A percentile compares a stretch with the other conserved stretches of the same genome.
These are phyloP conservation scores for Sugiyamaella americana DNA, from an alignment of 805 yeast species.

Conservation along the genomic window DNA sequence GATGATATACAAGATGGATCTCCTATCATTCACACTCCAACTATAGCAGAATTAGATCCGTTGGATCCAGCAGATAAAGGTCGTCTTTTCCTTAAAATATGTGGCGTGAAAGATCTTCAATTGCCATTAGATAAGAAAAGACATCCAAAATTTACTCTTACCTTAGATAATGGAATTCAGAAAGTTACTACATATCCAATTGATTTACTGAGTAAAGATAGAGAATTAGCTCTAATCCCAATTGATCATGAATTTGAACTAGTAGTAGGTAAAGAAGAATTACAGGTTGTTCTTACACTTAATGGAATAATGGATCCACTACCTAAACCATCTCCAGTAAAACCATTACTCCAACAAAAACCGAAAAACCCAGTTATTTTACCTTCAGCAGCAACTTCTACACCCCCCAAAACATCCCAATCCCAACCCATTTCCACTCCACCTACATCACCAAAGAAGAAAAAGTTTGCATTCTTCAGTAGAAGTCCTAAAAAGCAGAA, in stretches of 20 bases:
- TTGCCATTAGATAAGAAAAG: constrained; percentile 38
- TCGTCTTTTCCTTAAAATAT: constrained; percentile 23
- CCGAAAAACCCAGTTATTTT: not conserved
- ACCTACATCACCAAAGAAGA: not conserved
- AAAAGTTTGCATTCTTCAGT: not conserved
- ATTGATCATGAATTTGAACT: constrained; percentile 76
- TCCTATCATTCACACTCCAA: constrained; percentile 12
- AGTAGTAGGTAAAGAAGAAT: constrained; percentile 48
- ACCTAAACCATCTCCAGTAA: not conserved
- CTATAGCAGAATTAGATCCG: constrained; percentile 18
- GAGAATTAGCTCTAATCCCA: constrained; percentile 22
- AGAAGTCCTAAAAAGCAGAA: constrained; percentile 2
- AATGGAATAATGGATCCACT: not conserved
- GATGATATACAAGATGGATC: constrained; percentile 12
- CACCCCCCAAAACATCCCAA: not conserved
- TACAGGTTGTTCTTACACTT: constrained; percentile 59
- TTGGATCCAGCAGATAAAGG: constrained; percentile 21
- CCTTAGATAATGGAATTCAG: constrained; percentile 73
- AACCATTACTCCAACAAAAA: no score
- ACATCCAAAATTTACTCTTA: constrained; percentile 43
- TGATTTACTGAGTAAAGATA: constrained; percentile 11
- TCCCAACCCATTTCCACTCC: not conserved
- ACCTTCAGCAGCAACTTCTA: not conserved
- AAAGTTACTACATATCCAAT: constrained; percentile 58
- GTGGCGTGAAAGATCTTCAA: constrained; percentile 29